Percentiles rank a stretch among this genome's conserved stretches.
phyloP scores from a whole-genome alignment of 1,139 yeast species.

The Suhomyces guaymorum region DNA sequence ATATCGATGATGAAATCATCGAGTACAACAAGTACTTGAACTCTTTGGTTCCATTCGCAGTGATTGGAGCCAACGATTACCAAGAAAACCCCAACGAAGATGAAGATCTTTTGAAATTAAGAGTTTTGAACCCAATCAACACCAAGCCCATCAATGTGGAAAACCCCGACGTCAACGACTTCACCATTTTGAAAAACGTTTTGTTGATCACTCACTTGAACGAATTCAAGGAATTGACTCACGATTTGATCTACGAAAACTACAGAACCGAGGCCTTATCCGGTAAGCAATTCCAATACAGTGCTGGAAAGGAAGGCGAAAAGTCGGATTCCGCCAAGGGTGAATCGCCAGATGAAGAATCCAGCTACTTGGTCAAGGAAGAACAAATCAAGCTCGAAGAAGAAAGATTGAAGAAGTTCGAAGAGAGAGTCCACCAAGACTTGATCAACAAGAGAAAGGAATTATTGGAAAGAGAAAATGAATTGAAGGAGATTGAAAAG shows the following conservation, averaged over 20 bases:
- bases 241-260: constrained; percentile 64
- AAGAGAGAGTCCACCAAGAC: constrained; percentile 88
- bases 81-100: constrained; percentile 34
- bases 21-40: constrained; percentile 50
- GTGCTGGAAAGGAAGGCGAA: constrained; percentile 22
- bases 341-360: constrained; percentile 31
- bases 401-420: constrained; percentile 75
- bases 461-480: constrained; percentile 83
- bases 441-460: constrained; percentile 81
- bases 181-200: constrained; percentile 64
- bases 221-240: constrained; percentile 72
- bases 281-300: constrained; percentile 48
- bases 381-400: constrained; percentile 81
- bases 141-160: constrained; percentile 49
- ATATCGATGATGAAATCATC: constrained; percentile 50
- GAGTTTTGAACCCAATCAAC: constrained; percentile 38
- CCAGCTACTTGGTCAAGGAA: constrained; percentile 63
- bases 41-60: constrained; percentile 42
- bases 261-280: constrained; percentile 69
- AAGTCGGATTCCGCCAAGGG: constrained; percentile 15
- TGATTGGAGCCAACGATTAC: constrained; percentile 47
- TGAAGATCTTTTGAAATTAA: constrained; percentile 39
- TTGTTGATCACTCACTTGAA: constrained; percentile 76
- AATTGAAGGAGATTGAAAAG: constrained; percentile 78
- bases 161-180: constrained; percentile 61